Base-by-base conservation (phyloP, 345 rosid genomes). In the Balakata baccata region DNA sequence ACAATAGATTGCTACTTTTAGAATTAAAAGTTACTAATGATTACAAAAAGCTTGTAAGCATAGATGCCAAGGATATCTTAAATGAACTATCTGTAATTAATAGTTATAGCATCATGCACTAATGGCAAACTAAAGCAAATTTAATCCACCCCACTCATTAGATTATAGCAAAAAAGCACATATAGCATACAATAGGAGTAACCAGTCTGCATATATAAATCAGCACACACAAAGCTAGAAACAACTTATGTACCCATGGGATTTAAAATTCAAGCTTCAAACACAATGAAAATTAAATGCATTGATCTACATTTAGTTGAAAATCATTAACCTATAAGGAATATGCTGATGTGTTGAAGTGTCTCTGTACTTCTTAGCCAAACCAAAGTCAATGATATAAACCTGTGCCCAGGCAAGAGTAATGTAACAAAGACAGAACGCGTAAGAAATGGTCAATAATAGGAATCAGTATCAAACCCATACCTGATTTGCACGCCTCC, bases 351-450 rank as follows among this genome's bases (percentile, higher is more conserved):
- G 88, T 16, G 88, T 90, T 71, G 90, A 81, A 66, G 88, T 78
- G 86, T 92, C 98, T 74, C 90, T 85, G 59, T 88, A 92, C 84
- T 87, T 89, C 94, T 92, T 92, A 75, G 96, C 98, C 82, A 92
- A 79, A 69, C 98, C 98, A 75, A 92, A 92, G 85, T 92, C 98
- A 73, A 92, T 92, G 76, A 87, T 63, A 75, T 90, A 89, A 58
- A 92, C 98, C 98, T 92, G 74, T 65, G 78, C 0, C 39, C 62
- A 66, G 49, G 69, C 69, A 69, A 64, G 70, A 68, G 6, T 41
- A 39, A 63, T 20, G 50, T 46, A 81, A 22, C 61, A 52, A 7
- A 45, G 72, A 46, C n/a, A 25, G 38, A 1, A 70, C 22, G 76
- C 46, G 53, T 58, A 53, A 77, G 47, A 23, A 50, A 18, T 46